A percentile compares a stretch with the other conserved stretches of the same genome.
Evolutionary conservation across 305 asterid genomes (phyloP).

Genomic region (Vinca major): DNA sequence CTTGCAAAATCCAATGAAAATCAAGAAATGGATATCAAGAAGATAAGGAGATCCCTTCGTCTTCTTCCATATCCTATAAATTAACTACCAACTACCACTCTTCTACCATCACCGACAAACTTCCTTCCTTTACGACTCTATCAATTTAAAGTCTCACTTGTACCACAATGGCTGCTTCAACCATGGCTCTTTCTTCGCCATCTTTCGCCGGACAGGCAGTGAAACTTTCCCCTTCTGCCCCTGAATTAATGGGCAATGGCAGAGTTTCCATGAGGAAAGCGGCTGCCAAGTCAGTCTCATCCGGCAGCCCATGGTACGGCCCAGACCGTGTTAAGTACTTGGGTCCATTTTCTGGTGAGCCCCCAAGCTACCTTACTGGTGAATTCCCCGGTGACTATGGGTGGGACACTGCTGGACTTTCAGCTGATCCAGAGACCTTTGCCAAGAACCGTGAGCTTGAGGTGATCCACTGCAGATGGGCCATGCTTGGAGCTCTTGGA

Average conservation of each 20-base stretch:
- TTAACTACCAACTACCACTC: too few relatives aligned
- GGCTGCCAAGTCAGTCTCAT: not conserved
- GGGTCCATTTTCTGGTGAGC: constrained; percentile 11
- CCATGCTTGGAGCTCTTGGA: constrained; percentile 11
- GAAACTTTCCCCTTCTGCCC: constrained; percentile 4
- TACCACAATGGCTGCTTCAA: constrained; percentile 9
- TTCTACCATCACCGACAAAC: too few relatives aligned
- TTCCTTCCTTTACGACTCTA: too few relatives aligned
- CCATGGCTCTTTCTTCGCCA: constrained; percentile 11
- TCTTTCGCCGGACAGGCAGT: not conserved
- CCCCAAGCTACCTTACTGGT: constrained; percentile 13
- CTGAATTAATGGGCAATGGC: constrained; percentile 8
- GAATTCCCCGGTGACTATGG: constrained; percentile 13
- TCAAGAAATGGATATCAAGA: too few relatives aligned
- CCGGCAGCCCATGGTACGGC: constrained; percentile 9
- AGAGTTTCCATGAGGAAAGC: constrained; percentile 1
- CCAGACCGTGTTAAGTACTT: constrained; percentile 13
- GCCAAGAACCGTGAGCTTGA: constrained; percentile 8
- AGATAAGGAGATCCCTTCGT: too few relatives aligned
- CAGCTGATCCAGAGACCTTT: constrained; percentile 11
- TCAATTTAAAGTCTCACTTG: too few relatives aligned
- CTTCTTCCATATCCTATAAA: too few relatives aligned
- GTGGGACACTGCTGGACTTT: constrained; percentile 12
- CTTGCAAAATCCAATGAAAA: too few relatives aligned
- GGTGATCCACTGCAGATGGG: constrained; percentile 12